Percentiles rank a stretch among this genome's conserved stretches.
Conservation (phyloP, 768 basidiomycete genomes). For the Pulveroboletus sp. region DNA sequence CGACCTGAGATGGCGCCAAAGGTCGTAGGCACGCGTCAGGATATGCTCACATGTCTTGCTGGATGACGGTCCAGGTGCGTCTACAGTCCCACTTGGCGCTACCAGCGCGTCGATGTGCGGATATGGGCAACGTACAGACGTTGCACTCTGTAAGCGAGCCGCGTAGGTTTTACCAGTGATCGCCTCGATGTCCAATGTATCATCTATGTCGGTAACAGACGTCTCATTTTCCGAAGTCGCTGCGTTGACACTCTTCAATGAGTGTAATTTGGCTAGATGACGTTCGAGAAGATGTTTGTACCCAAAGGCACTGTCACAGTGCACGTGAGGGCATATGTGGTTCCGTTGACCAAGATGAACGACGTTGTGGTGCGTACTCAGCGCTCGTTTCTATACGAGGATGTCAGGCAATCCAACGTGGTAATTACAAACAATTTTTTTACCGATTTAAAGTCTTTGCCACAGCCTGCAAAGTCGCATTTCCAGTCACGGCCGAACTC, state of each 20-base stretch:
- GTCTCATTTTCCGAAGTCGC: conserved; percentile 26
- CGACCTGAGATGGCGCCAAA: conserved; percentile 73
- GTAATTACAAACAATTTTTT: conserved; percentile 23
- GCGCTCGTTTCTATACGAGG: conserved; percentile 64
- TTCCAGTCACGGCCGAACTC: conserved; percentile 77
- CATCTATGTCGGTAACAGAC: conserved; percentile 22
- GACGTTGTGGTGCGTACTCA: conserved; percentile 65
- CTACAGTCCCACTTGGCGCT: not conserved
- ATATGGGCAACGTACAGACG: conserved; percentile 55
- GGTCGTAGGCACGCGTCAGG: conserved; percentile 83
- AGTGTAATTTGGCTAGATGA: conserved; percentile 58
- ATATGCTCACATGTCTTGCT: conserved; percentile 53
- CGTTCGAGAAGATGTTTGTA: conserved; percentile 84
- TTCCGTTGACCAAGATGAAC: conserved; percentile 72
- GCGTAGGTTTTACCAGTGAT: conserved; percentile 69
- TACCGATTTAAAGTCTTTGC: conserved; percentile 86
- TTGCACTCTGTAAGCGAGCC: conserved; percentile 38
- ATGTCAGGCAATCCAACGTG: not conserved
- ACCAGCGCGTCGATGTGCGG: conserved; percentile 43
- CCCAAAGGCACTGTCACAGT: conserved; percentile 67
- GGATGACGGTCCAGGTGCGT: conserved; percentile 8
- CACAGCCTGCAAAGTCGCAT: conserved; percentile 63
- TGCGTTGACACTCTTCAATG: conserved; percentile 11
- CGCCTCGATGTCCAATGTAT: conserved; percentile 25
- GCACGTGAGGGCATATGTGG: conserved; percentile 56